Percentiles rank a stretch among this genome's conserved stretches.
Conservation (phyloP, 2,329 filamentous ascomycete genomes). For the Neurospora sp. region DNA sequence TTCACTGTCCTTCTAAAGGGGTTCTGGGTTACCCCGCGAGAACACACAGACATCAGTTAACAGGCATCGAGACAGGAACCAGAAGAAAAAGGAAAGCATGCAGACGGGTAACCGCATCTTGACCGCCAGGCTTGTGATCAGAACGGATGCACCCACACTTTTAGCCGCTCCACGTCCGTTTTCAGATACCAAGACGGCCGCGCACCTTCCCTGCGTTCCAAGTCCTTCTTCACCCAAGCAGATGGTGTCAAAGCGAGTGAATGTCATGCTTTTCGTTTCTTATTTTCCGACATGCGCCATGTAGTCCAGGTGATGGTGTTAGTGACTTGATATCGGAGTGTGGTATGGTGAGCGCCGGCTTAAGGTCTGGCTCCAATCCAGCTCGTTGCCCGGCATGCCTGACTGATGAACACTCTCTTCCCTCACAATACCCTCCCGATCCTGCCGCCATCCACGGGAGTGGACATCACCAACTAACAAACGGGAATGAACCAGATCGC, state of each 20-base stretch:
- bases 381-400: neutral
- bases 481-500: neutral
- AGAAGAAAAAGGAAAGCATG: neutral
- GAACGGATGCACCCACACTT: neutral
- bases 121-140: slow-evolving; percentile 12
- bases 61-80: neutral
- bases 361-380: neutral
- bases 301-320: neutral
- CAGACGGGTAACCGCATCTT: slow-evolving; percentile 10
- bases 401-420: neutral
- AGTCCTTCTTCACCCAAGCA: neutral
- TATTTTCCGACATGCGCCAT: neutral
- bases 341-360: neutral
- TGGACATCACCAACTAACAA: neutral
- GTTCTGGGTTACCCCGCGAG: neutral
- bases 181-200: neutral
- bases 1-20: neutral
- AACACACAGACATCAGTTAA: neutral
- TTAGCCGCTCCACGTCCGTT: neutral
- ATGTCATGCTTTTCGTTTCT: neutral
- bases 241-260: neutral
- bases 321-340: neutral
- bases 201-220: neutral
- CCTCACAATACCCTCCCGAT: neutral
- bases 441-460: neutral